Evolutionary conservation across 176 grass and related monocot species (phyloP).

Genomic region (Cenchrus americanus): DNA sequence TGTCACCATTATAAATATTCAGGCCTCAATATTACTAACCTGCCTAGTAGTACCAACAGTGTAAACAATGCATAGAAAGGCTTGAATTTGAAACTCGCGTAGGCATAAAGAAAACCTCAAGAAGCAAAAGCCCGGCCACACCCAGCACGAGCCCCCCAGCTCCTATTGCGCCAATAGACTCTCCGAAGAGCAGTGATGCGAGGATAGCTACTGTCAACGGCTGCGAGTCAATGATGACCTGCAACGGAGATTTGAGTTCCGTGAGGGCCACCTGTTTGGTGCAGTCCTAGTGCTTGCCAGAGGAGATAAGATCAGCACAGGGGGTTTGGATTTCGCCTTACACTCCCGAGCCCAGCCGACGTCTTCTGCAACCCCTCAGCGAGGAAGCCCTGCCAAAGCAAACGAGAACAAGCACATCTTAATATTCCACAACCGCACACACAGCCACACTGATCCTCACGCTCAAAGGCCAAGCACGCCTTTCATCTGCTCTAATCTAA

Average conservation of each 20-base stretch:
- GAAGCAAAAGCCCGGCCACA: constrained; percentile 77
- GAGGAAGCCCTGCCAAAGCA: constrained; percentile 75
- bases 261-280: constrained; percentile 22
- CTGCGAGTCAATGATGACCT: constrained; percentile 97
- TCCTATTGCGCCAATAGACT: constrained; percentile 74
- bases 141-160: constrained; percentile 75
- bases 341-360: constrained; percentile 83
- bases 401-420: neutral
- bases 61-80: neutral
- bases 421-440: constrained; percentile 19
- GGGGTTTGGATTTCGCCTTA: constrained; percentile 50
- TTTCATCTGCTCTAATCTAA: neutral
- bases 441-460: neutral
- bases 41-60: neutral
- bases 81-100: neutral
- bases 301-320: constrained; percentile 29
- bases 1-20: constrained; percentile 2
- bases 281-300: constrained; percentile 15
- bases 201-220: constrained; percentile 94
- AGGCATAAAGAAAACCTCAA: constrained; percentile 60
- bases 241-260: constrained; percentile 40
- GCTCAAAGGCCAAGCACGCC: neutral
- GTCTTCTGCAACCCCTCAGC: constrained; percentile 95
- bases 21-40: neutral
- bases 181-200: constrained; percentile 82